Percentiles rank a stretch among this genome's conserved stretches.
Evolutionary conservation across 129 eudicot species (phyloP).

Genomic region (Pittosporum tobira): DNA sequence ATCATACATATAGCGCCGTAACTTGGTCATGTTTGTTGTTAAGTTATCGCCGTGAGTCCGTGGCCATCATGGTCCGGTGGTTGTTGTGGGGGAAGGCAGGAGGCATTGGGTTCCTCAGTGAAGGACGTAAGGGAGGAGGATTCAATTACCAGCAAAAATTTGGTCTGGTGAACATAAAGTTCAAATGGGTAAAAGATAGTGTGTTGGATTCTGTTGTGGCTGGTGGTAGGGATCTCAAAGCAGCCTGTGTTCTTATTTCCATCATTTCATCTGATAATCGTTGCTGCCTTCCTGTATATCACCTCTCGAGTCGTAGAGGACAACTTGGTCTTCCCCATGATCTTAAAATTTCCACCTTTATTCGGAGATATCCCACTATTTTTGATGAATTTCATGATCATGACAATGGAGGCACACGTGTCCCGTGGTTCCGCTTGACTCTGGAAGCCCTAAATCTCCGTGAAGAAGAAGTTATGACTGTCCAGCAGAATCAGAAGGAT

Average conservation of each 20-base stretch:
- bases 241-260: conserved; percentile 56
- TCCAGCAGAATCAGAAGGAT: conserved; percentile 41
- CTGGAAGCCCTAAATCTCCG: conserved; percentile 33
- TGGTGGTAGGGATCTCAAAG: conserved; percentile 48
- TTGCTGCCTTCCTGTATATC: conserved; percentile 45
- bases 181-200: conserved; percentile 69
- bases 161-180: conserved; percentile 59
- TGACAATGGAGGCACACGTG: conserved; percentile 70
- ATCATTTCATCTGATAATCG: conserved; percentile 35
- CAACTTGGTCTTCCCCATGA: conserved; percentile 59
- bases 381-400: conserved; percentile 54
- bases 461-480: conserved; percentile 25
- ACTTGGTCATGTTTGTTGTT: neutral
- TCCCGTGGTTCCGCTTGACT: conserved; percentile 60
- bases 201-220: conserved; percentile 59
- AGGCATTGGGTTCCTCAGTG: neutral
- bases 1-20: neutral
- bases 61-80: conserved; percentile 16
- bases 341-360: conserved; percentile 60
- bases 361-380: conserved; percentile 64
- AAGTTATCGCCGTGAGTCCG: neutral
- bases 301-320: conserved; percentile 39
- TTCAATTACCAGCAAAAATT: conserved; percentile 35
- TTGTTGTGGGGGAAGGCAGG: conserved; percentile 1
- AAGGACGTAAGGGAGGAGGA: conserved; percentile 11